Percentiles rank a stretch among this genome's conserved stretches.
phyloP scores from a whole-genome alignment of 306 rosid species.

The Fagus sylvatica region DNA sequence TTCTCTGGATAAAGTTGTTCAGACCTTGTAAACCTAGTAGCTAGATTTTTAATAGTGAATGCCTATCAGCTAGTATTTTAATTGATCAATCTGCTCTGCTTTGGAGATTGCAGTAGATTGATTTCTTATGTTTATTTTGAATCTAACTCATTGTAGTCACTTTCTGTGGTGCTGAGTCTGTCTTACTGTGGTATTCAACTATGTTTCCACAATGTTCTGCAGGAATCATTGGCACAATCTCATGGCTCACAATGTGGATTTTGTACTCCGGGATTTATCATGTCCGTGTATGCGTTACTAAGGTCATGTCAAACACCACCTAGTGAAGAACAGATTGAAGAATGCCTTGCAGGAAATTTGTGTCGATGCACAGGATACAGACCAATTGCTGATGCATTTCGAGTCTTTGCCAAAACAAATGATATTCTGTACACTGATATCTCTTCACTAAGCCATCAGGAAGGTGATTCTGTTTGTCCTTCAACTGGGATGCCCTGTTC shows the following conservation, averaged over 20 bases:
- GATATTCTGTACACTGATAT: slow-evolving; percentile 50
- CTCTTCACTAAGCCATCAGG: slow-evolving; percentile 50
- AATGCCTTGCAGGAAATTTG: slow-evolving; percentile 90
- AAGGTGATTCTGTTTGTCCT: slow-evolving; percentile 69
- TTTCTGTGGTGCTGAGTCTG: slow-evolving; percentile 2
- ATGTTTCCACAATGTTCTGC: slow-evolving; percentile 4
- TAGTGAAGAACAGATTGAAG: slow-evolving; percentile 81
- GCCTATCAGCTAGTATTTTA: not conserved
- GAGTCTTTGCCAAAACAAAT: slow-evolving; percentile 77
- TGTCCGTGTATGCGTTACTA: slow-evolving; percentile 86
- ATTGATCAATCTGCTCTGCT: not conserved
- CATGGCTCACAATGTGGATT: slow-evolving; percentile 99
- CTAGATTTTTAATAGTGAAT: not conserved
- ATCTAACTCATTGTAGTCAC: not conserved
- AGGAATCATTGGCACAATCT: slow-evolving; percentile 84
- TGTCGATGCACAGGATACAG: slow-evolving; percentile 98
- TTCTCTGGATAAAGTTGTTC: not conserved
- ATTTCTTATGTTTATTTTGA: not conserved
- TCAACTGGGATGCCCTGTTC: slow-evolving; percentile 92
- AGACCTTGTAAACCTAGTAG: not conserved
- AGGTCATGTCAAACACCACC: slow-evolving; percentile 83
- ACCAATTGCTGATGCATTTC: slow-evolving; percentile 92
- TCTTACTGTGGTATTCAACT: slow-evolving; percentile 3
- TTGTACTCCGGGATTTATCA: slow-evolving; percentile 93
- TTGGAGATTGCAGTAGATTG: not conserved